Evolutionary conservation across 2,329 filamentous ascomycete genomes (phyloP), one percentile per base, ranked within the genome.

Genomic region (Emergomyces africanus): DNA sequence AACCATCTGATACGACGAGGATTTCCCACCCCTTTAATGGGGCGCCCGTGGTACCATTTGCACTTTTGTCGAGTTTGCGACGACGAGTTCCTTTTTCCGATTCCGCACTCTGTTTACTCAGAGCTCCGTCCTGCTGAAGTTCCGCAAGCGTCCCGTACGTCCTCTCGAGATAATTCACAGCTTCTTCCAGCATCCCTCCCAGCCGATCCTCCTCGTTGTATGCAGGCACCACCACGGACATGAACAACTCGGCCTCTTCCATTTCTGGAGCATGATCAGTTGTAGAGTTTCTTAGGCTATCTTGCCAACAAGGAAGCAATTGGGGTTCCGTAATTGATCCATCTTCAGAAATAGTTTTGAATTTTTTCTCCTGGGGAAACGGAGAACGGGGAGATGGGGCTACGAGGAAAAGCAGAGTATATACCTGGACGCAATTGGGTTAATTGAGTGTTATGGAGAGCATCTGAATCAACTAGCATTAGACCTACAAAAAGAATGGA

Each of bases 121-220:
- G 33, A 35, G 42, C 2, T 18, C 61, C 64, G 50, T 57, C 57
- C 60, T 60, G 58, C 55, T 61, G 59, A 59, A 57, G 50, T 42
- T 57, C 25, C 41, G 75, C 68, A 18, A 74, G 66, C 2, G 75
- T 75, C 14, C 89, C 89, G 69, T 95, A 92, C 63, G 86, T 81
- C 55, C 79, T 76, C 71, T 96, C 88, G 10, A 99, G 81, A 70
- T 91, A 96, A 55, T 84, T 84, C 30, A 97, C 87, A 1, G 94
- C 90, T 74, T 99, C 94, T 68, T 95, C 86, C 14, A 99, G 79
- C 75, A 96, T 96, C 12, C 86, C 87, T 14, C 84, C 80, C 53
- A 99, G 80, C 35, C 94, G 85, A 60, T 88, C 81, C 70, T 92
- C 87, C 70, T 99, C 94, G 66, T 99, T 99, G 80, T 90, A 99